Percentiles rank a stretch among this genome's conserved stretches.
Evolutionary conservation across 768 basidiomycete species (phyloP).

Genomic region (Tylopilus sp.): DNA sequence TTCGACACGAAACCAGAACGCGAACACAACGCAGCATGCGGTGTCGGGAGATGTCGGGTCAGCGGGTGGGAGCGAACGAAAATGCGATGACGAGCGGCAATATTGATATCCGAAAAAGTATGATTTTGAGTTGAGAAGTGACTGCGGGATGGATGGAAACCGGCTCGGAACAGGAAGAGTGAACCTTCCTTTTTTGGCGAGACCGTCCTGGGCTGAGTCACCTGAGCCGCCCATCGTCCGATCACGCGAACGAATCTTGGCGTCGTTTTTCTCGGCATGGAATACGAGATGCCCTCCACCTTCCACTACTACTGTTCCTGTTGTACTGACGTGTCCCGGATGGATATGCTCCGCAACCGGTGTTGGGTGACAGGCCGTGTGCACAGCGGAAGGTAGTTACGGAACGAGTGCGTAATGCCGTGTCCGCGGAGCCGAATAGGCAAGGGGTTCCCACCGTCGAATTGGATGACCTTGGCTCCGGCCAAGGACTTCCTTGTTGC

Average conservation of each 20-base stretch:
- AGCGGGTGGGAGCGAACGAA: too few species aligned
- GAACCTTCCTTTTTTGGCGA: too few species aligned
- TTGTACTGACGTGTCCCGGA: too few species aligned
- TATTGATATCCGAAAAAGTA: neutral
- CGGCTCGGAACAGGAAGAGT: neutral
- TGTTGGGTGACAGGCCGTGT: too few species aligned
- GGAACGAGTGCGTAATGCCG: neutral
- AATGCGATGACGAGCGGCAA: too few species aligned
- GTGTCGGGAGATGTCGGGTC: too few species aligned
- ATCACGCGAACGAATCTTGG: neutral
- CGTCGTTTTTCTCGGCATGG: neutral
- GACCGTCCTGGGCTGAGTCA: too few species aligned
- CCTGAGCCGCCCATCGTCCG: neutral
- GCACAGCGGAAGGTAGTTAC: too few species aligned
- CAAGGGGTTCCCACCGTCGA: slow-evolving; percentile 14
- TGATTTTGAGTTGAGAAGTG: neutral
- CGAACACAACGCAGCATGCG: neutral
- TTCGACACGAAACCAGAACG: neutral
- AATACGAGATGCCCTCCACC: too few species aligned
- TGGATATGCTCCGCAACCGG: too few species aligned
- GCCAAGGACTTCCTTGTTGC: slow-evolving; percentile 1
- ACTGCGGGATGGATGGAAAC: neutral
- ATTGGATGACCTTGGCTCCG: slow-evolving; percentile 13
- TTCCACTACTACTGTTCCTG: too few species aligned
- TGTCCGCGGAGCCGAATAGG: neutral